Evolutionary conservation across 257 asterid genomes (phyloP).

Genomic region (Verbena officinalis): DNA sequence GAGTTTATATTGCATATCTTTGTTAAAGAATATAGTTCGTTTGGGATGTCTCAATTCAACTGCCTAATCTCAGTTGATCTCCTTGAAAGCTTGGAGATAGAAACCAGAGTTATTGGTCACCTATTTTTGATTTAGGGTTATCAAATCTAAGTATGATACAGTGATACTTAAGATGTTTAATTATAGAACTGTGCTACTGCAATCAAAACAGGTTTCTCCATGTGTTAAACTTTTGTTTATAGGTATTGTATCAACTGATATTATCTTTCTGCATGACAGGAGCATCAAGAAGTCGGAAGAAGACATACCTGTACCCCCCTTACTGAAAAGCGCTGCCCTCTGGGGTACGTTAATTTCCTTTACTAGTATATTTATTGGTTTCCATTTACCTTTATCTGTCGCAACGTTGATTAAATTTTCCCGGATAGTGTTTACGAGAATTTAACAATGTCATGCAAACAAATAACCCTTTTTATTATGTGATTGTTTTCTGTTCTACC

Average conservation of each 20-base stretch:
- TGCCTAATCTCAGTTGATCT: slow-evolving; percentile 3
- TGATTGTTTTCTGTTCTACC: too few relatives aligned
- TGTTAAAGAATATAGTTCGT: not conserved
- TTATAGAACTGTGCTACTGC: not conserved
- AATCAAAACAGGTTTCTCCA: slow-evolving; percentile 11
- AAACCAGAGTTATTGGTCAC: too few relatives aligned
- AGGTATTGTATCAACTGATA: slow-evolving; percentile 1
- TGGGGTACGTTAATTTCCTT: slow-evolving; percentile 69
- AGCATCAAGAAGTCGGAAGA: slow-evolving; percentile 82
- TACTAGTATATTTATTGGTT: not conserved
- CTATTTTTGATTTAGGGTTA: not conserved
- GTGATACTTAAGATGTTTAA: not conserved
- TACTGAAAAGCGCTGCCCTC: slow-evolving; percentile 82
- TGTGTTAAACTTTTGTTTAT: not conserved
- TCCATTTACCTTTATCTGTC: not conserved
- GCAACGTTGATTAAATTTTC: not conserved
- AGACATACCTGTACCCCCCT: slow-evolving; percentile 90
- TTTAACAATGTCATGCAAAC: not conserved
- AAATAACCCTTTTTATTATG: not conserved
- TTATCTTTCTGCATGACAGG: slow-evolving; percentile 47
- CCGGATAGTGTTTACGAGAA: not conserved
- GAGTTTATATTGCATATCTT: slow-evolving; percentile 7
- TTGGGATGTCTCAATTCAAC: not conserved
- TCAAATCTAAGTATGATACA: not conserved
- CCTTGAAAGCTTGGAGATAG: too few relatives aligned